Conservation (phyloP, 345 rosid species). For the Rhodamnia argentea region DNA sequence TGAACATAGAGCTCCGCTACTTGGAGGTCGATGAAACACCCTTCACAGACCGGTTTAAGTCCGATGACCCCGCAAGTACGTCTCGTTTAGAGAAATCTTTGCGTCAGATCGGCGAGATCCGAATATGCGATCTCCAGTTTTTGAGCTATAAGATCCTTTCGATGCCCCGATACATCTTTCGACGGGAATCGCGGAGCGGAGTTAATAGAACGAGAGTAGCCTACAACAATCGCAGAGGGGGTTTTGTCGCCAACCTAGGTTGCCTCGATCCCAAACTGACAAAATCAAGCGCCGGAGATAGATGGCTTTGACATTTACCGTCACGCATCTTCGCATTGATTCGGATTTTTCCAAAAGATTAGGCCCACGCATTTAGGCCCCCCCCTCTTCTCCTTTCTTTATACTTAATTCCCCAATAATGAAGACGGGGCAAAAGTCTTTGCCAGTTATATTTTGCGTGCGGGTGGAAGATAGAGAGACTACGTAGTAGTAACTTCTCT, state of each 20-base stretch:
- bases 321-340: neutral
- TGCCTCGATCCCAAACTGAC: neutral
- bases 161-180: neutral
- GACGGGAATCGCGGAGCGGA: neutral
- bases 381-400: neutral
- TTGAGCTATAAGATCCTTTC: neutral
- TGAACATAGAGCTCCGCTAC: neutral
- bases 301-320: neutral
- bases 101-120: neutral
- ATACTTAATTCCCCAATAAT: neutral
- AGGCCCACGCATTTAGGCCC: neutral
- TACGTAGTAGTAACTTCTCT: neutral
- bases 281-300: neutral
- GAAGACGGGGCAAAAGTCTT: neutral
- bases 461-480: neutral
- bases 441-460: neutral
- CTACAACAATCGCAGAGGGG: neutral
- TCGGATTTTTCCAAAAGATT: neutral
- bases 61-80: neutral
- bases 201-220: neutral
- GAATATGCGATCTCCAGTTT: neutral
- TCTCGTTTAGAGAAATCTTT: neutral
- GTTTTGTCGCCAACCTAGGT: neutral
- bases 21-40: neutral
- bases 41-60: neutral